Evolutionary conservation across 306 rosid genomes (phyloP), one percentile per base, ranked within the genome.

Genomic region (Trifolium repens): DNA sequence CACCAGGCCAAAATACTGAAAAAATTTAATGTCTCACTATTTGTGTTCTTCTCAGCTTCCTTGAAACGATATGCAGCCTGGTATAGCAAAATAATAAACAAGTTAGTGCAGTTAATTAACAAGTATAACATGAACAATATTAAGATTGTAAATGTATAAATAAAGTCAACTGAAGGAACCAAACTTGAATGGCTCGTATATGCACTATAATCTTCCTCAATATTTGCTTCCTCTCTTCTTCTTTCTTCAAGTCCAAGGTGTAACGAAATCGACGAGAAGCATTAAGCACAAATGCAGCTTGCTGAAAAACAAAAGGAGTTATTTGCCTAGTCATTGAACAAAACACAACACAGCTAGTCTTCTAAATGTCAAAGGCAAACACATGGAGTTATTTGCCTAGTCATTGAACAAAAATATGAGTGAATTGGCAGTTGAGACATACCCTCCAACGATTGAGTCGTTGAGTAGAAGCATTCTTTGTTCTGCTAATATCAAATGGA

Each of bases 261-360:
- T 96, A 96, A 26, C 98, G 99, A 82, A 96, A 96, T 81, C 99
- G 93, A 68, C 99, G 99, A 75, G 98, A 92, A 83, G 99, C 99
- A 82, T 96, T 96, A 52, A 96, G 90, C 82, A 92, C 99, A 63
- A 96, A 94, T 0, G 98, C 98, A 2, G 99, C 99, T 96, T 92
- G 94, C 99, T 96, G 63, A 73, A 73, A 37, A 37, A 37, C 40
- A 37, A 37, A 37, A 37, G 40, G 9, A 37, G 9, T 35, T 35
- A 35, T 5, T 35, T 35, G 8, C 39, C 39, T 35, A 35, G 39
- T 37, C 40, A 37, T 35, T 5, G 39, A 35, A 35, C 39, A 35
- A 35, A 5, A 35, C 39, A 35, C n/a, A n/a, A n/a, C n/a, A n/a
- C n/a, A n/a, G n/a, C n/a, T 3, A 35, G 39, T 35, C 39, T 35